Percentiles rank a stretch among this genome's conserved stretches.
phyloP scores from a whole-genome alignment of 306 rosid species.

The Medicago arabica region DNA sequence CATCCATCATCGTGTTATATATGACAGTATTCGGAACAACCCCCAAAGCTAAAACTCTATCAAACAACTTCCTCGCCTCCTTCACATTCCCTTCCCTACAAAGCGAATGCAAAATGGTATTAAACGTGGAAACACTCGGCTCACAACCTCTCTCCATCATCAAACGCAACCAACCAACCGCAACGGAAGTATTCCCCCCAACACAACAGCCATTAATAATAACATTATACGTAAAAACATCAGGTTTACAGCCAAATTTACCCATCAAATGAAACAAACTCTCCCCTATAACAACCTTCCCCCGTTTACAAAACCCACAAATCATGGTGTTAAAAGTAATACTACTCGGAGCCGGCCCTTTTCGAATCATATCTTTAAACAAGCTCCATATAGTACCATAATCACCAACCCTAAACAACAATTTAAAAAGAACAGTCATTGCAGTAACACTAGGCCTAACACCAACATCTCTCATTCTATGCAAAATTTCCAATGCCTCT shows the following conservation, averaged over 20 bases:
- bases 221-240: constrained; percentile 20
- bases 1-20: constrained; percentile 32
- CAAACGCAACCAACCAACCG: background rate
- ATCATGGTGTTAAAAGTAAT: constrained; percentile 14
- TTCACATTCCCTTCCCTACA: constrained; percentile 30
- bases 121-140: constrained; percentile 11
- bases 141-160: constrained; percentile 11
- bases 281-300: constrained; percentile 22
- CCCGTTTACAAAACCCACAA: constrained; percentile 20
- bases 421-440: constrained; percentile 10
- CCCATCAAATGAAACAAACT: constrained; percentile 29
- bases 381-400: constrained; percentile 18
- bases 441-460: constrained; percentile 19
- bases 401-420: constrained; percentile 33
- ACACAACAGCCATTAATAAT: constrained; percentile 27
- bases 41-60: constrained; percentile 20
- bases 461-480: constrained; percentile 33
- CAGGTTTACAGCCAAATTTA: constrained; percentile 10
- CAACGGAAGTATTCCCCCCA: constrained; percentile 24
- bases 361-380: constrained; percentile 27
- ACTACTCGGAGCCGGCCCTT: constrained; percentile 6
- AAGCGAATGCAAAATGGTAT: constrained; percentile 21
- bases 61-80: constrained; percentile 27
- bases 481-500: constrained; percentile 12
- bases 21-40: background rate